Evolutionary conservation across 345 rosid species (phyloP), one percentile per base, ranked within the genome.

Genomic region (Corchorus olitorius): DNA sequence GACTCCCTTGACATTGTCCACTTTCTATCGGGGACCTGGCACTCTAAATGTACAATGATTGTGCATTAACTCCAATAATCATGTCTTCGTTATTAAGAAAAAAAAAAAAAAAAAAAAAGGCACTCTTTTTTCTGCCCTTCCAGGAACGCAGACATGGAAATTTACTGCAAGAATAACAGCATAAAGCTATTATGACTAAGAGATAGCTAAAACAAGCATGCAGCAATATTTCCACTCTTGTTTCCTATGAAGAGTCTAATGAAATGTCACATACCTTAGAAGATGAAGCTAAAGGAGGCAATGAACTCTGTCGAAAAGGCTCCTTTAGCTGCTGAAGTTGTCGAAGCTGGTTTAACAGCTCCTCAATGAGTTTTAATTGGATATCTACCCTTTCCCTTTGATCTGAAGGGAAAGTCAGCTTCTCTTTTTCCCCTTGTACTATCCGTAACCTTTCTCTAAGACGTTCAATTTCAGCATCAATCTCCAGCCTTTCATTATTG

Each of bases 381-480:
- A 65, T 52, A 50, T 75, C 78, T 49, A 84, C 83, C 67, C 76
- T 83, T 63, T 83, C 88, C 80, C 80, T 75, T 63, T 79, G 78
- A 75, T 84, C 87, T 2, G 77, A 58, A 63, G 86, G 80, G 56
- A 70, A 67, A 20, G 74, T 84, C 65, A 84, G 74, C 81, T 87
- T 82, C 75, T 83, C 89, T 74, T 87, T 83, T 19, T 71, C 86
- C 55, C 77, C 90, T 77, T 83, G 87, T 27, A 87, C 82, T n/a
- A 76, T 71, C 64, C 79, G 80, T 46, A 86, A 66, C 82, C 85
- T 86, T 54, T 88, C 87, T 78, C 84, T 83, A 10, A 91, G 87
- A 81, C 84, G 79, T 74, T 85, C 89, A 54, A 89, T 88, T 83
- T 87, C 93, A 61, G 65, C 70, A 74, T 86, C 96, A 67, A 83